A percentile compares a stretch with the other conserved stretches of the same genome.
Evolutionary conservation across 176 grass and related monocot genomes (phyloP).

Genomic region (Coix lacrymajobi): DNA sequence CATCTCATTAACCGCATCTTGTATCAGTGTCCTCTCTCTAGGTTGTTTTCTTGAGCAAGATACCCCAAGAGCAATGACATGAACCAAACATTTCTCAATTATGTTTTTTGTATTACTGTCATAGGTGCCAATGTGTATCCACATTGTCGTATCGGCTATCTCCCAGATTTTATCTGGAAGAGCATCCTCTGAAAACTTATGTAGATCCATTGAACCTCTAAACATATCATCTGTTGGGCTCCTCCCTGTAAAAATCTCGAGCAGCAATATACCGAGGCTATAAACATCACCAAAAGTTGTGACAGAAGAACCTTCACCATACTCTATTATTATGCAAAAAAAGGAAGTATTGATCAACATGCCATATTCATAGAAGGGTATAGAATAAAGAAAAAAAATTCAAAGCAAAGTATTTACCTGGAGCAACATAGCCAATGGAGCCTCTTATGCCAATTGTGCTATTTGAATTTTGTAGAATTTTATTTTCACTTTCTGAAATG

Average conservation of each 20-base stretch:
- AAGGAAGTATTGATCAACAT: neutral
- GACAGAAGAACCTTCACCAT: neutral
- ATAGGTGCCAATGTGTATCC: neutral
- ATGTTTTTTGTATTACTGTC: neutral
- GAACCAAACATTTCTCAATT: neutral
- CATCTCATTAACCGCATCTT: neutral
- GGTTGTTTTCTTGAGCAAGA: neutral
- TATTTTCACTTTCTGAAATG: too few species aligned
- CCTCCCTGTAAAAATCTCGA: constrained; percentile 20
- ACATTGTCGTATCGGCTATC: neutral
- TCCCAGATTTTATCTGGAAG: neutral
- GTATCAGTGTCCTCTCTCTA: neutral
- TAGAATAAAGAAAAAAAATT: neutral
- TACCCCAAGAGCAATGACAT: neutral
- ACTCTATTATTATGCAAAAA: neutral
- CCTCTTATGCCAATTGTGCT: too few species aligned
- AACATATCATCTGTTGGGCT: neutral
- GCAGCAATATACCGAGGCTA: constrained; percentile 30
- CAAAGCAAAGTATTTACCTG: neutral
- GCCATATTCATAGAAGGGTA: neutral
- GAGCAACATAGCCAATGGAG: too few species aligned
- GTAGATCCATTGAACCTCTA: neutral
- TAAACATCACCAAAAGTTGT: constrained; percentile 11
- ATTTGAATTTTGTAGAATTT: too few species aligned
- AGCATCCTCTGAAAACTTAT: neutral